Evolutionary conservation across 1,139 yeast species (phyloP).

Genomic region (Candida mesenterica): DNA sequence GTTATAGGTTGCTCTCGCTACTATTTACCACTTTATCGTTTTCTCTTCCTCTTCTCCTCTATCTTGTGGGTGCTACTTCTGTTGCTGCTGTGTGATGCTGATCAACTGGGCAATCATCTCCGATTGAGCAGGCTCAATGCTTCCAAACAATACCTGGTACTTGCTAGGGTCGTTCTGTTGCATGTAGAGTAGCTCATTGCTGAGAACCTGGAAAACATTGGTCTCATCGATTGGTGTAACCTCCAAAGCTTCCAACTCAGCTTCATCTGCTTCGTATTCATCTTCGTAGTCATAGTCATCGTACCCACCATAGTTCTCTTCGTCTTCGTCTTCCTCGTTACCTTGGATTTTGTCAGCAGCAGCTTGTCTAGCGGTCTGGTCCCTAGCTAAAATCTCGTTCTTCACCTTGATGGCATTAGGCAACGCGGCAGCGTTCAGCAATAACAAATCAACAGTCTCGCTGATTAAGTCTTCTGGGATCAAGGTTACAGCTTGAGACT

Average conservation of each 20-base stretch:
- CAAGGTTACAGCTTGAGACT: slow-evolving; percentile 13
- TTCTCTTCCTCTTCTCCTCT: too few species aligned
- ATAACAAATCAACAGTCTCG: slow-evolving; percentile 40
- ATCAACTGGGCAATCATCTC: slow-evolving; percentile 29
- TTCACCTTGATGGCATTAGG: slow-evolving; percentile 50
- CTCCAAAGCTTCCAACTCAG: slow-evolving; percentile 53
- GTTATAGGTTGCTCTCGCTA: too few species aligned
- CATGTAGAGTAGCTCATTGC: slow-evolving; percentile 25
- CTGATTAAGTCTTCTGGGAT: slow-evolving; percentile 36
- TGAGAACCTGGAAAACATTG: slow-evolving; percentile 48
- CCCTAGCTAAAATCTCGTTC: slow-evolving; percentile 40
- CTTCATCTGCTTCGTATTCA: slow-evolving; percentile 49
- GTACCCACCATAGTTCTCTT: slow-evolving; percentile 23
- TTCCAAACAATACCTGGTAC: slow-evolving; percentile 40
- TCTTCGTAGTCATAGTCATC: slow-evolving; percentile 34
- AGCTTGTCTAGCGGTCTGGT: slow-evolving; percentile 27
- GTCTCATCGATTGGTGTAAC: slow-evolving; percentile 51
- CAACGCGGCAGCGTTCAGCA: slow-evolving; percentile 42
- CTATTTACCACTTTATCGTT: too few species aligned
- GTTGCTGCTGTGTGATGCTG: slow-evolving; percentile 22
- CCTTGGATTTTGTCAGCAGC: slow-evolving; percentile 17
- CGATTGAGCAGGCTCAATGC: slow-evolving; percentile 35
- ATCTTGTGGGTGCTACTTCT: too few species aligned
- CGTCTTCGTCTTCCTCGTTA: slow-evolving; percentile 31
- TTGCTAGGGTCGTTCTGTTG: slow-evolving; percentile 31